A percentile compares a stretch with the other conserved stretches of the same genome.
Evolutionary conservation across 2,329 filamentous ascomycete species (phyloP).

Genomic region (Hypomyces rosellus): DNA sequence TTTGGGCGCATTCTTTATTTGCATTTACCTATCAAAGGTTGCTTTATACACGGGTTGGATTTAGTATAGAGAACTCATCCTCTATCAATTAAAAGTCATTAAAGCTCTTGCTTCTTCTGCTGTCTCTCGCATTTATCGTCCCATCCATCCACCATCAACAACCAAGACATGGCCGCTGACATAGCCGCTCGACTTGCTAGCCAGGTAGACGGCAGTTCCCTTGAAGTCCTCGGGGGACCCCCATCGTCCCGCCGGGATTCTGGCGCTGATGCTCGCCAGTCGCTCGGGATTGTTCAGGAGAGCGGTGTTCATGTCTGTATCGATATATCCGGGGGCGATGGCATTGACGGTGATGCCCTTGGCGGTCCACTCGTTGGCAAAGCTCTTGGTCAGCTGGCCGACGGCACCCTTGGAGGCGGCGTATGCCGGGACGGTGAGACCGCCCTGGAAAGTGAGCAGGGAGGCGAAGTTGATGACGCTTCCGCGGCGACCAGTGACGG

Average conservation of each 20-base stretch:
- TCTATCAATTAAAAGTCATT: neutral
- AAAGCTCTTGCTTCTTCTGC: neutral
- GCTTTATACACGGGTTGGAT: neutral
- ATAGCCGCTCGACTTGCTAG: conserved; percentile 70
- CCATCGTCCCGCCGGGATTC: conserved; percentile 83
- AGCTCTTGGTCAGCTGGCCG: conserved; percentile 74
- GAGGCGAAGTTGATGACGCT: conserved; percentile 80
- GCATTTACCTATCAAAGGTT: neutral
- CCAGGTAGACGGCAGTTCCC: conserved; percentile 71
- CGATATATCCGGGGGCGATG: conserved; percentile 84
- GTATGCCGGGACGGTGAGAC: conserved; percentile 82
- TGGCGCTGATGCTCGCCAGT: conserved; percentile 64
- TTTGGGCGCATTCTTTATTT: too few species aligned
- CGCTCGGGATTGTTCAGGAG: conserved; percentile 66
- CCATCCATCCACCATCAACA: conserved; percentile 93
- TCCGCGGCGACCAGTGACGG: conserved; percentile 51
- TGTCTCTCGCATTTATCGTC: conserved; percentile 45
- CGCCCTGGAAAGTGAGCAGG: conserved; percentile 78
- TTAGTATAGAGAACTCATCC: neutral
- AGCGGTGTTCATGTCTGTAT: conserved; percentile 89
- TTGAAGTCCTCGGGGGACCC: conserved; percentile 82
- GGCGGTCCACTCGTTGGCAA: conserved; percentile 81
- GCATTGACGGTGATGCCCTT: conserved; percentile 79
- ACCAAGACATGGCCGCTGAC: conserved; percentile 76
- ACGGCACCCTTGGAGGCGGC: conserved; percentile 81